These are phyloP conservation scores for bread wheat (Triticum aestivum) DNA, from an alignment of 176 grass and related monocot species.

Conservation along the genomic window IWGSC_CS_RefSeq_v2.1 NC_057794.1:495960785-495961284, in stretches of 20 bases:
- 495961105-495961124: too few relatives aligned
- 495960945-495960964: background rate
- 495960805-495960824: constrained; percentile 74
- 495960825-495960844: constrained; percentile 40
- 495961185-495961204: background rate
- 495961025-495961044: background rate
- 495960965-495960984: background rate
- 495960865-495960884: constrained; percentile 55
- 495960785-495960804: constrained; percentile 78
- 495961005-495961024: constrained; percentile 7
- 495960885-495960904: constrained; percentile 58
- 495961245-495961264: background rate
- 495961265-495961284: background rate
- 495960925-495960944: background rate
- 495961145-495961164: constrained; percentile 4
- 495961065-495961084: background rate
- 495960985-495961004: background rate
- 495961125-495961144: too few relatives aligned
- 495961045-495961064: background rate
- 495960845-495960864: constrained; percentile 28
- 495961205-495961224: constrained; percentile 28
- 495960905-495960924: background rate
- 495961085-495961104: too few relatives aligned
- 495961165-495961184: constrained; percentile 7
- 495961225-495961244: constrained; percentile 21